Conservation (phyloP, 176 grass and related monocot genomes). For the Bonia amplexicaulis region DNA sequence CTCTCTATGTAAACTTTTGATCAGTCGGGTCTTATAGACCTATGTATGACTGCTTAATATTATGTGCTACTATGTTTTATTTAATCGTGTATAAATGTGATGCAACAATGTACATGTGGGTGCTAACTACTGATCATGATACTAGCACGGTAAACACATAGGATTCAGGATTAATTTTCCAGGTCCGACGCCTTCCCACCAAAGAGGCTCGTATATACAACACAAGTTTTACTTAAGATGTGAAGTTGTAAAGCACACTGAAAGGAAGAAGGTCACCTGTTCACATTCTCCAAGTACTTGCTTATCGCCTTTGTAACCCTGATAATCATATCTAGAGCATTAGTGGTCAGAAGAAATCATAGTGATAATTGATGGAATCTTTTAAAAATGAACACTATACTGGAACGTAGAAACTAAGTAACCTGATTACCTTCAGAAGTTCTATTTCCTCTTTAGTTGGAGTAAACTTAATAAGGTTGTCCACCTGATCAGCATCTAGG, state of each 20-base stretch:
- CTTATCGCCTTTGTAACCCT: constrained; percentile 96
- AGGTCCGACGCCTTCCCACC: not conserved
- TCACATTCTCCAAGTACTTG: constrained; percentile 92
- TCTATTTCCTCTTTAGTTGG: constrained; percentile 99
- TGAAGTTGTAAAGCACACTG: constrained; percentile 8
- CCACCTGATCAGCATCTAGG: constrained; percentile 91
- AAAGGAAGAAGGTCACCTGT: constrained; percentile 47
- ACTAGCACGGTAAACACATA: too few relatives aligned
- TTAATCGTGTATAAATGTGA: too few relatives aligned
- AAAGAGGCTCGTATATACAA: not conserved
- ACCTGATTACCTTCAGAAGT: constrained; percentile 75
- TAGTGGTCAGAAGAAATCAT: constrained; percentile 15
- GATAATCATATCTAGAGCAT: constrained; percentile 29
- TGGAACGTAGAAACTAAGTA: not conserved
- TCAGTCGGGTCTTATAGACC: too few relatives aligned
- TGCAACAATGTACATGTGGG: too few relatives aligned
- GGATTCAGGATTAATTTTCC: too few relatives aligned
- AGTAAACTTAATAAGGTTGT: constrained; percentile 98
- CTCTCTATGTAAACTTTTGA: too few relatives aligned
- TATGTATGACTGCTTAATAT: too few relatives aligned
- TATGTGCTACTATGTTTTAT: too few relatives aligned
- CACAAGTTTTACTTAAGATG: not conserved
- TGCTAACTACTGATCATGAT: too few relatives aligned
- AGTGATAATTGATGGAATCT: not conserved
- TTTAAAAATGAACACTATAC: not conserved